These are phyloP conservation scores for Hanseniaspora osmophila DNA, from an alignment of 805 yeast species.

Conservation along the genomic window DNA sequence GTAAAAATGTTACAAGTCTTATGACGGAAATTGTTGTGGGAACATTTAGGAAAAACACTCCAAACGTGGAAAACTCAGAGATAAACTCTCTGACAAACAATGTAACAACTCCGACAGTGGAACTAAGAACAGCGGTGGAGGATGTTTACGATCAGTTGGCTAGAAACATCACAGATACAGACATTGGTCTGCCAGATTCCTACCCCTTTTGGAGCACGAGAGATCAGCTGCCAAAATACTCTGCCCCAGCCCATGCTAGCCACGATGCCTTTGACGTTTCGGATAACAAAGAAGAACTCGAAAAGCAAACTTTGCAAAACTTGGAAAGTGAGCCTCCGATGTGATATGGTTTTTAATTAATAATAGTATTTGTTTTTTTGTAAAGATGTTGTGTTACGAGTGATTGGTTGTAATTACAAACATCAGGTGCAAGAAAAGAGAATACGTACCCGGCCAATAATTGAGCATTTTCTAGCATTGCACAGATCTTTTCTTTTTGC, in stretches of 20 bases:
- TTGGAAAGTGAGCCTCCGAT: constrained; percentile 30
- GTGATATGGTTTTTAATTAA: neutral
- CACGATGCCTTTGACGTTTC: constrained; percentile 1
- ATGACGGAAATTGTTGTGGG: constrained; percentile 74
- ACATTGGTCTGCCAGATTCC: neutral
- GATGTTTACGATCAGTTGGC: constrained; percentile 1
- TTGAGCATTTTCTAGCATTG: no score
- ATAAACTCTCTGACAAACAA: constrained; percentile 2
- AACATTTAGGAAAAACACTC: constrained; percentile 36
- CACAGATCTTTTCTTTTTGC: no score
- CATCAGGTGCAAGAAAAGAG: no score
- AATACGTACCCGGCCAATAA: no score
- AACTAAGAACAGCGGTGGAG: constrained; percentile 4
- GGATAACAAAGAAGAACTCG: constrained; percentile 29
- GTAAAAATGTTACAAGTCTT: constrained; percentile 66
- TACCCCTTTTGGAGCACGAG: neutral
- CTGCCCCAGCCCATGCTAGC: constrained; percentile 1
- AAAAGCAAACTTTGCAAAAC: constrained; percentile 23
- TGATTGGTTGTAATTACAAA: no score
- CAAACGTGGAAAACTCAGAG: neutral
- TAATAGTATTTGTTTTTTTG: neutral
- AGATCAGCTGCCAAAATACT: constrained; percentile 1
- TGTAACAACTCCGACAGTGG: neutral
- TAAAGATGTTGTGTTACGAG: neutral
- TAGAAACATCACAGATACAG: constrained; percentile 6